Conservation (phyloP, 306 rosid species). For the Sphenostylis stenocarpa region DNA sequence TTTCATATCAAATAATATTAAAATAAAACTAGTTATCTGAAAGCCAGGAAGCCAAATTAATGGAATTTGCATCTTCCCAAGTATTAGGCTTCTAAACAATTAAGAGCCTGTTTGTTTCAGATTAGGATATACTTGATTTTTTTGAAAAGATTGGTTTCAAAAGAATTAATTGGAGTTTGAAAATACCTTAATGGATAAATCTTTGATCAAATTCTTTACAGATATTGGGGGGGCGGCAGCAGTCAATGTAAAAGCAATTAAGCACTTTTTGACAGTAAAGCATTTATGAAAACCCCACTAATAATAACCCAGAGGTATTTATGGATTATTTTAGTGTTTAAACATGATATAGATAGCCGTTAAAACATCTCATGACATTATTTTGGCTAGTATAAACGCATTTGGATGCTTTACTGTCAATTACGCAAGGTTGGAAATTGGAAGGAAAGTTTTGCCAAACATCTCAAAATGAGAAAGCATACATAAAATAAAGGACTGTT, state of each 20-base stretch:
- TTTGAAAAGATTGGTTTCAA: background rate
- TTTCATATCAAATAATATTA: conserved; percentile 24
- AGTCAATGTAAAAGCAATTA: background rate
- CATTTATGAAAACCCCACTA: background rate
- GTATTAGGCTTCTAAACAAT: conserved; percentile 12
- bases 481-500: background rate
- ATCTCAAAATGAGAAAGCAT: background rate
- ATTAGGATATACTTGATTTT: background rate
- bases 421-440: background rate
- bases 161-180: background rate
- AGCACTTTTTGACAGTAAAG: background rate
- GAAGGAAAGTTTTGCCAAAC: background rate
- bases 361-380: conserved; percentile 3
- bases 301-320: background rate
- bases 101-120: background rate
- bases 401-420: background rate
- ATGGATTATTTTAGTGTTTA: background rate
- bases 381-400: background rate
- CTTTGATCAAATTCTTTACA: background rate
- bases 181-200: background rate
- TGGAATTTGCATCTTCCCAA: conserved; percentile 8
- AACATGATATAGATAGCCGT: background rate
- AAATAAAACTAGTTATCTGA: conserved; percentile 23
- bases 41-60: conserved; percentile 12
- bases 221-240: background rate